Percentiles rank a stretch among this genome's conserved stretches.
Conservation (phyloP, 73 alveolate species). For the Breviolum minutum region DNA sequence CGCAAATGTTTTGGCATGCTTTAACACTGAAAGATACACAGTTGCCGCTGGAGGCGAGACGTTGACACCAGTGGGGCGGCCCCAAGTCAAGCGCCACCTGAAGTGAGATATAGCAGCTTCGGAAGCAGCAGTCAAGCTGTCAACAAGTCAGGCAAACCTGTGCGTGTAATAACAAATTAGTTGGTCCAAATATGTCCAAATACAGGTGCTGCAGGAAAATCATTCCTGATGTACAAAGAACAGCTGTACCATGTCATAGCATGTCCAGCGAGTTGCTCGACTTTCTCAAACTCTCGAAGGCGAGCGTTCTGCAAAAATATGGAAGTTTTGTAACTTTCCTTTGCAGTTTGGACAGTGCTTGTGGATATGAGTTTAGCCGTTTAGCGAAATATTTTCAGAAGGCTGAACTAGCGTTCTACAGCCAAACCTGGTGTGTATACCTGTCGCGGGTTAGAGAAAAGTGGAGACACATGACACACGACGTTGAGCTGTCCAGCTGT, state of each 20-base stretch:
- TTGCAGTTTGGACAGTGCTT: not conserved
- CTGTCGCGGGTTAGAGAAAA: not conserved
- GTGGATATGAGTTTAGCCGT: not conserved
- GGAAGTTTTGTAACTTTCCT: not conserved
- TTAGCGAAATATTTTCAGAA: not conserved
- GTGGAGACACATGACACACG: not conserved
- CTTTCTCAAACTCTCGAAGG: too few relatives aligned
- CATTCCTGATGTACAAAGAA: not conserved
- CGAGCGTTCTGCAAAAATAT: too few relatives aligned
- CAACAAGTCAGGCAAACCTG: constrained; percentile 28
- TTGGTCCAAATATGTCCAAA: too few relatives aligned
- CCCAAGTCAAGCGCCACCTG: not conserved
- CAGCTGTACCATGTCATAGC: not conserved
- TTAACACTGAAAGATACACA: not conserved
- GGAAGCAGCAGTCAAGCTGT: constrained; percentile 18
- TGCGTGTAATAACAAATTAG: constrained; percentile 18
- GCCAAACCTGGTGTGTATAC: not conserved
- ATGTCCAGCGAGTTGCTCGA: too few relatives aligned
- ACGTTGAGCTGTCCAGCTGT: too few relatives aligned
- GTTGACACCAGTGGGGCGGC: constrained; percentile 54
- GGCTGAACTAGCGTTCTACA: not conserved
- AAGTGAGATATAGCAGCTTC: constrained; percentile 3
- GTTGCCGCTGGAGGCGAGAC: not conserved
- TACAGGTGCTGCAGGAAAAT: too few relatives aligned
- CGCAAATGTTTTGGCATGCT: not conserved